Percentiles rank a stretch among this genome's conserved stretches.
phyloP scores from a whole-genome alignment of 2,329 filamentous ascomycete genomes.

The Calonectria hongkongensis region DNA sequence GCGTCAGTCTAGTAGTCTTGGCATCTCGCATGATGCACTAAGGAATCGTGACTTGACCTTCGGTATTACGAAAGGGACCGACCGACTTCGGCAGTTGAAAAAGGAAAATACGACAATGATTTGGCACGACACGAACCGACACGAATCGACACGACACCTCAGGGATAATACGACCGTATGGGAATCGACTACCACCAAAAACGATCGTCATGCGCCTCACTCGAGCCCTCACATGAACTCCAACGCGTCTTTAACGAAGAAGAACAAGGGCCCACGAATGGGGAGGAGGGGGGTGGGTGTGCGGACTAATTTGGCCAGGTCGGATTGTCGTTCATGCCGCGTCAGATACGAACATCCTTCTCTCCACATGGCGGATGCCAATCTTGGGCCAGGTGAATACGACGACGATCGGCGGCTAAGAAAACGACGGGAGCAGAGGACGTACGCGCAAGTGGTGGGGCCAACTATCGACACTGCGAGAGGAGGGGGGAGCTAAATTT shows the following conservation, averaged over 20 bases:
- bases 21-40: neutral
- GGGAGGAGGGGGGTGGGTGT: neutral
- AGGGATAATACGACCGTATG: neutral
- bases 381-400: slow-evolving; percentile 19
- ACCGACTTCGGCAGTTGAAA: neutral
- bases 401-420: slow-evolving; percentile 7
- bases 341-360: slow-evolving; percentile 14
- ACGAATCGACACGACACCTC: neutral
- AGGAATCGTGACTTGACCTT: neutral
- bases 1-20: neutral
- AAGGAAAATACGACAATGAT: neutral
- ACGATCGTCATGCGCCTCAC: slow-evolving; percentile 2
- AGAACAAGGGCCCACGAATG: neutral
- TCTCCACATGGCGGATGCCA: slow-evolving; percentile 16
- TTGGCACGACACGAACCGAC: neutral
- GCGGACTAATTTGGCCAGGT: neutral
- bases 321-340: slow-evolving; percentile 9
- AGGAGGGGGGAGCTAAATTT: neutral
- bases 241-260: too few species aligned
- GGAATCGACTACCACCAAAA: neutral
- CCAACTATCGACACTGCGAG: neutral
- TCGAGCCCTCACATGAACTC: too few species aligned
- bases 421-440: neutral
- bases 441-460: slow-evolving; percentile 3
- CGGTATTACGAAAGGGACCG: neutral